phyloP scores from a whole-genome alignment of 2,329 filamentous ascomycete genomes.

The Talaromyces pinophilus region DNA sequence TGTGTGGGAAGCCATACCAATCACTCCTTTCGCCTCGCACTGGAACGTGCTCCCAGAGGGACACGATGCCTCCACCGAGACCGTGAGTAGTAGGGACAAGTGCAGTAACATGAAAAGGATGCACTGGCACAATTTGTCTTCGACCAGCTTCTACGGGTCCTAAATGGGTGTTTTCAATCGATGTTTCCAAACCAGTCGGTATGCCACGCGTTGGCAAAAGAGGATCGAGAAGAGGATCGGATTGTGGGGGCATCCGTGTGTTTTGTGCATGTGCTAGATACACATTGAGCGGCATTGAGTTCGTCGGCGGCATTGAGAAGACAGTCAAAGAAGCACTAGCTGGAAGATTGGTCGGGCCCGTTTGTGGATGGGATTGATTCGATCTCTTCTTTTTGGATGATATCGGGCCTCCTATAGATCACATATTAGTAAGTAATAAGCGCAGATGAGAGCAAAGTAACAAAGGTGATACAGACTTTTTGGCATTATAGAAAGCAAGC shows the following conservation, averaged over 20 bases:
- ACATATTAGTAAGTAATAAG: not conserved
- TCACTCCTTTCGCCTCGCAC: not conserved
- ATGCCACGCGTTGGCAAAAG: not conserved
- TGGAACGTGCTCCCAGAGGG: too few relatives aligned
- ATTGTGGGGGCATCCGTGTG: not conserved
- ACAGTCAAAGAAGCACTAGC: not conserved
- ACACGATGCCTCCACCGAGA: not conserved
- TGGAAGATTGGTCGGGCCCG: not conserved
- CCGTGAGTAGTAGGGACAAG: not conserved
- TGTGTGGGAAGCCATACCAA: not conserved
- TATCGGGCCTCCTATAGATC: not conserved
- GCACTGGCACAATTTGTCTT: not conserved
- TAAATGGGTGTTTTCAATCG: not conserved
- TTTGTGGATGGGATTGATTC: not conserved
- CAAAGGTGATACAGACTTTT: not conserved
- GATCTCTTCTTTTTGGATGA: not conserved
- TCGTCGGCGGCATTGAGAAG: not conserved
- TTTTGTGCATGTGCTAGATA: not conserved
- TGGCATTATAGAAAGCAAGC: not conserved
- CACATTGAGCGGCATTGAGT: not conserved
- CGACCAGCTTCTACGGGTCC: not conserved
- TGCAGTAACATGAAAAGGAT: not conserved
- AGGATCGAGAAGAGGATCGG: not conserved
- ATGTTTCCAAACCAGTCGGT: not conserved
- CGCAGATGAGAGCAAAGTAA: not conserved